Evolutionary conservation across 2,329 filamentous ascomycete genomes (phyloP).

Genomic region (Rachicladosporium sp.): DNA sequence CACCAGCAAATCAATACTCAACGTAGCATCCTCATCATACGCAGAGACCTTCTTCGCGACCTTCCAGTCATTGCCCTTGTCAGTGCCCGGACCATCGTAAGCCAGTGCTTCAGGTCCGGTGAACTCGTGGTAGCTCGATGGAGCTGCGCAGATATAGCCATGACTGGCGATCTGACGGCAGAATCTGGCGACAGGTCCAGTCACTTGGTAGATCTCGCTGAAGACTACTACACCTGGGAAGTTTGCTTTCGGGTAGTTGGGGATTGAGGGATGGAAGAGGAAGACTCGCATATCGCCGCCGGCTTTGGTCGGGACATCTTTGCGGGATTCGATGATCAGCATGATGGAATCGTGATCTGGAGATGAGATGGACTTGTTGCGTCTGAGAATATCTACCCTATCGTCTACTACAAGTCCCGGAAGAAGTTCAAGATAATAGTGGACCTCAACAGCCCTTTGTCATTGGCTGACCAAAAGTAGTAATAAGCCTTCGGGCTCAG

Average conservation of each 20-base stretch:
- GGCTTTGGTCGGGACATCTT: slow-evolving; percentile 47
- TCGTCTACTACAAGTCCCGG: too few relatives aligned
- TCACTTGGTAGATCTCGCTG: slow-evolving; percentile 94
- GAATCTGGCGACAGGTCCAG: slow-evolving; percentile 79
- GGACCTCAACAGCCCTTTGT: too few relatives aligned
- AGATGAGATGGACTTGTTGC: too few relatives aligned
- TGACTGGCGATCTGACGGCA: slow-evolving; percentile 84
- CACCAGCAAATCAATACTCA: slow-evolving; percentile 31
- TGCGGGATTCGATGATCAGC: slow-evolving; percentile 47
- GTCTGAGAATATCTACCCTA: too few relatives aligned
- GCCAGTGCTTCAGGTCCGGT: slow-evolving; percentile 69
- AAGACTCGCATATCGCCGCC: slow-evolving; percentile 60
- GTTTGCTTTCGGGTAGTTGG: slow-evolving; percentile 75
- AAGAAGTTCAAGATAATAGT: too few relatives aligned
- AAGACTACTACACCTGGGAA: slow-evolving; percentile 84
- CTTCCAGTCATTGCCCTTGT: slow-evolving; percentile 78
- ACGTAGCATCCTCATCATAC: slow-evolving; percentile 54
- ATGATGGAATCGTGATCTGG: slow-evolving; percentile 26
- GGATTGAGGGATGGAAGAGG: slow-evolving; percentile 73
- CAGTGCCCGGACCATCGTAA: slow-evolving; percentile 80
- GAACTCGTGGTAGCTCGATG: slow-evolving; percentile 89
- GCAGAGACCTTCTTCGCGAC: slow-evolving; percentile 65
- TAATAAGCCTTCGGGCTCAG: too few relatives aligned
- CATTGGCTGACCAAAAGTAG: too few relatives aligned
- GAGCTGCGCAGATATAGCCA: slow-evolving; percentile 85